A percentile compares a stretch with the other conserved stretches of the same genome.
Conservation (phyloP, 78 protist species). For the Dictyostelium intermedium region DNA sequence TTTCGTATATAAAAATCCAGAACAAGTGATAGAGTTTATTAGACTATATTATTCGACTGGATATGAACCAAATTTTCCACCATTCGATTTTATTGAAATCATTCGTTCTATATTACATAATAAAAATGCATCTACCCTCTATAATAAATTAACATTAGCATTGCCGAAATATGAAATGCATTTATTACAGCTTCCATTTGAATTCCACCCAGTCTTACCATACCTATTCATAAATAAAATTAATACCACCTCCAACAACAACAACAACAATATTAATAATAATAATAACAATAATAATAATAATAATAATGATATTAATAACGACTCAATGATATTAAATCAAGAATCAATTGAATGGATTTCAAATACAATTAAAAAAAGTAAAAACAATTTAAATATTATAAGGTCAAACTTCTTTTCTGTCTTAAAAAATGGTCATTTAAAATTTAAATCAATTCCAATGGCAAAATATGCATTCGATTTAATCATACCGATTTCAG, state of each 20-base stretch:
- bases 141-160: not conserved
- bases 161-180: not conserved
- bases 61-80: not conserved
- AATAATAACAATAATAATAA: not conserved
- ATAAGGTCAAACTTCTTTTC: not conserved
- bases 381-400: not conserved
- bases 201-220: not conserved
- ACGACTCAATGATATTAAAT: not conserved
- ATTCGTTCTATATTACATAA: not conserved
- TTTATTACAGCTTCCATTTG: not conserved
- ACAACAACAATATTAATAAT: too few relatives aligned
- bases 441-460: not conserved
- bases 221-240: not conserved
- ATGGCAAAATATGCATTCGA: not conserved
- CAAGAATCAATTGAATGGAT: not conserved
- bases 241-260: too few relatives aligned
- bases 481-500: not conserved
- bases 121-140: not conserved
- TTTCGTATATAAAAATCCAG: not conserved
- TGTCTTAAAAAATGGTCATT: not conserved
- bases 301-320: not conserved
- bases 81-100: not conserved
- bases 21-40: not conserved
- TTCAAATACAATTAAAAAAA: not conserved
- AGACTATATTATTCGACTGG: not conserved